A percentile compares a stretch with the other conserved stretches of the same genome.
These are phyloP conservation scores for Alternaria burnsii DNA, from an alignment of 2,329 filamentous ascomycete genomes.

Conservation along the genomic window DNA sequence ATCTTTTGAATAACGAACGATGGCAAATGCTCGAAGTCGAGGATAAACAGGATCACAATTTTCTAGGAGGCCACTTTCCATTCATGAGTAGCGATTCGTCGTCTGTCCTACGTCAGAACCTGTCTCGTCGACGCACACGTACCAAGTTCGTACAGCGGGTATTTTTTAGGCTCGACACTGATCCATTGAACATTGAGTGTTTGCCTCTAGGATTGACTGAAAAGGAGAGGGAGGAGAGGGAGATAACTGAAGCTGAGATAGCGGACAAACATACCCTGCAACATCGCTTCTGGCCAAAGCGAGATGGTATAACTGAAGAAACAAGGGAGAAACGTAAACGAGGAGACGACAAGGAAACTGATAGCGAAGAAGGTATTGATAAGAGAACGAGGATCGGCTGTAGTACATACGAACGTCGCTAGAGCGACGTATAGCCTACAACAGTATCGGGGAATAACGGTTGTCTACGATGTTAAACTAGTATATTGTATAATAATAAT, in stretches of 20 bases:
- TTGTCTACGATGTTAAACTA: too few relatives aligned
- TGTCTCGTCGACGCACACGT: slow-evolving; percentile 29
- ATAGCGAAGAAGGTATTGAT: background rate
- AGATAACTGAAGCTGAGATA: slow-evolving; percentile 37
- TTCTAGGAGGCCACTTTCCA: slow-evolving; percentile 31
- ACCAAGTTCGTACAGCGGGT: slow-evolving; percentile 45
- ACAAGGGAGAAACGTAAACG: slow-evolving; percentile 1
- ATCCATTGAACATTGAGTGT: slow-evolving; percentile 23
- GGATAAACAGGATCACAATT: slow-evolving; percentile 26
- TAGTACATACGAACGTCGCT: too few relatives aligned
- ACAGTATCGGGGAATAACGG: too few relatives aligned
- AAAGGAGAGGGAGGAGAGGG: slow-evolving; percentile 32
- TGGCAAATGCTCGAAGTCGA: slow-evolving; percentile 47
- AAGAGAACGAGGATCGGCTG: background rate
- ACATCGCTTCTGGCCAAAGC: slow-evolving; percentile 41
- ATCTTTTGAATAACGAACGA: slow-evolving; percentile 33
- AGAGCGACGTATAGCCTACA: too few relatives aligned
- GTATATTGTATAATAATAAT: too few relatives aligned
- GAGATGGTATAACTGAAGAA: background rate
- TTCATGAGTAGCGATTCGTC: slow-evolving; percentile 14
- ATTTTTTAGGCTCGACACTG: slow-evolving; percentile 42
- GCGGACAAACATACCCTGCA: slow-evolving; percentile 8
- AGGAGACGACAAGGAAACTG: background rate
- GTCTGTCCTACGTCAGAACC: slow-evolving; percentile 24
- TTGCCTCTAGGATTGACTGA: slow-evolving; percentile 14